Percentiles rank a stretch among this genome's conserved stretches.
phyloP scores from a whole-genome alignment of 441 rosid genomes.

The Populus tomentosa region DNA sequence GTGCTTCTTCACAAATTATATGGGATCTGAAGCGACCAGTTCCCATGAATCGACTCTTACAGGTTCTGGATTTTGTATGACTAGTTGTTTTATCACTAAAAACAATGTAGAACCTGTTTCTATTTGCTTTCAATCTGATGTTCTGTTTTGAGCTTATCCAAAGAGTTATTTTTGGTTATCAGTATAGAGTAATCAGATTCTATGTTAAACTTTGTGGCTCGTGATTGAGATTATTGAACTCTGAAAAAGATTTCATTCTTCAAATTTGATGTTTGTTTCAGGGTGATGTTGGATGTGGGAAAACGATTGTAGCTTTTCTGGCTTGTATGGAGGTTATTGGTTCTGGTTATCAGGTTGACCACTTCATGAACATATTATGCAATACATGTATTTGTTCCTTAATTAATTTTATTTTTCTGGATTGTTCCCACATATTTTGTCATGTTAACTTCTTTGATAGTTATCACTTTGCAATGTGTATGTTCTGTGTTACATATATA shows the following conservation, averaged over 20 bases:
- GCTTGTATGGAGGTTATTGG: constrained; percentile 97
- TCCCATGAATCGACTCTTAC: constrained; percentile 96
- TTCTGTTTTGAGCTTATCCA: not conserved
- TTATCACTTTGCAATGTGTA: constrained; percentile 7
- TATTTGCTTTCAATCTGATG: constrained; percentile 2
- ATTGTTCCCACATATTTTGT: not conserved
- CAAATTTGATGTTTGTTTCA: constrained; percentile 25
- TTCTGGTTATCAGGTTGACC: constrained; percentile 88
- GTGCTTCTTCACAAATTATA: constrained; percentile 87
- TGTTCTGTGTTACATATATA: not conserved
- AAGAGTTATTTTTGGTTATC: not conserved
- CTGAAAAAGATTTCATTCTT: constrained; percentile 2
- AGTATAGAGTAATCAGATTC: not conserved
- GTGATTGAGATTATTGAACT: not conserved
- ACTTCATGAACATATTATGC: constrained; percentile 7
- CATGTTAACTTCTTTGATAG: not conserved
- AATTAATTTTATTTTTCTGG: not conserved
- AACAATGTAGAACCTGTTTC: not conserved
- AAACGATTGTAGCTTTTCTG: constrained; percentile 92
- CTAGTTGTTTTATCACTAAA: not conserved
- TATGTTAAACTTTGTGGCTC: not conserved
- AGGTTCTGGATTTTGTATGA: constrained; percentile 44
- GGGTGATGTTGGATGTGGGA: constrained; percentile 99
- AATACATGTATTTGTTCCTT: constrained; percentile 1
- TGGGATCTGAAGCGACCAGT: constrained; percentile 90